Base-by-base conservation (phyloP, 495 filamentous ascomycete genomes). In the Gamarada debralockiae region DNA sequence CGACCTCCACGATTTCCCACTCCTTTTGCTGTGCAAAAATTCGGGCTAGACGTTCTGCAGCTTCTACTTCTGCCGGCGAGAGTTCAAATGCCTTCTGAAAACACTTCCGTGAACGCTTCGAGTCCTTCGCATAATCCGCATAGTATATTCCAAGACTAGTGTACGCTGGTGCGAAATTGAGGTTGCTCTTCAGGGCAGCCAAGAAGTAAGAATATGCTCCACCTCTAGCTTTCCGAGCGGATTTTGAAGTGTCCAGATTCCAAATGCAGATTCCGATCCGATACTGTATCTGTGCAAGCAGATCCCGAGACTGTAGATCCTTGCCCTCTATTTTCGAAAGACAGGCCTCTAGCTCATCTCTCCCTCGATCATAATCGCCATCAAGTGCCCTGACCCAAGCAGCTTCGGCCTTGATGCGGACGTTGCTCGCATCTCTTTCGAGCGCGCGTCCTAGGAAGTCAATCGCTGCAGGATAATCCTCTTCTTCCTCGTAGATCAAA, bases 31-130 rank as follows among this genome's bases (percentile, higher is more conserved):
- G 84, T 0, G 95, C 91, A 62, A 96, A 99, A 1, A 80, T 81
- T 37, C 77, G 76, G 9, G 92, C 90, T 10, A 99, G 80, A 23
- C 89, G 80, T 67, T 97, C 88, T 3, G 93, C 93, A 40, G 93
- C 90, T 60, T 86, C 76, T 1, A 95, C 80, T 64, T 99, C 95
- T 0, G 88, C 81, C 0, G 90, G 67, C 0, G 95, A 99, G 9
- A 97, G 73, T 65, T 99, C 93, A 43, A 99, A 92, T 0, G 93
- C 93, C 65, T 96, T 97, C 60, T 97, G 89, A 61, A 97, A 99
- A 65, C 93, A 97, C 59, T 84, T 84, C 12, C 88, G 80, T 18
- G 91, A 90, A 59, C 93, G 75, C 56, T 81, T 83, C 66, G 83
- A 89, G 69, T 97, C 92, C 55, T 82, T 87, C 52, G 81, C 84